These are phyloP conservation scores for Boletus smithii DNA, from an alignment of 1,284 basidiomycete genomes.

Conservation along the genomic window DNA sequence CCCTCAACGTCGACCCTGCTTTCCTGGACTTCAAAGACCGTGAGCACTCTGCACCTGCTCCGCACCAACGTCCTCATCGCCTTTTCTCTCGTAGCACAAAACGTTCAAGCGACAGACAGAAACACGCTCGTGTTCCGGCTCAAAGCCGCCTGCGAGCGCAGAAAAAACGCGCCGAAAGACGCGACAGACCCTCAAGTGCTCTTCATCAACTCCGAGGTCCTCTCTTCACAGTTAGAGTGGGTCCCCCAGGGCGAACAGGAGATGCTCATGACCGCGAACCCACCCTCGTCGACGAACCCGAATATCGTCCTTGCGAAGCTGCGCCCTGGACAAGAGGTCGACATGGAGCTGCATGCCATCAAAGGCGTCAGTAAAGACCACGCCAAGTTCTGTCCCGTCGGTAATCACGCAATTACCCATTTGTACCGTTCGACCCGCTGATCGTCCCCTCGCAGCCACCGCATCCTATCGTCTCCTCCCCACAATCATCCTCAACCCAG, in stretches of 20 bases:
- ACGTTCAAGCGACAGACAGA: conserved; percentile 74
- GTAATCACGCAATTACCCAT: conserved; percentile 43
- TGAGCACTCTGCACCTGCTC: conserved; percentile 19
- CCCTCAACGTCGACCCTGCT: conserved; percentile 83
- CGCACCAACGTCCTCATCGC: background rate
- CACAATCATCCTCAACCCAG: conserved; percentile 69
- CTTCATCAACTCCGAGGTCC: conserved; percentile 72
- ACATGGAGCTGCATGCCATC: conserved; percentile 88
- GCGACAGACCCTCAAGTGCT: conserved; percentile 62
- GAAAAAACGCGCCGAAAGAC: conserved; percentile 49
- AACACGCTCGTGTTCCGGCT: conserved; percentile 93
- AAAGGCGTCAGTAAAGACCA: conserved; percentile 97
- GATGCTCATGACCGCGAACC: conserved; percentile 45
- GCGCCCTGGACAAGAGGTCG: conserved; percentile 82
- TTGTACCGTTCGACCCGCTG: background rate
- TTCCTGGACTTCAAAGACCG: conserved; percentile 49
- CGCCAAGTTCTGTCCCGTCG: conserved; percentile 97
- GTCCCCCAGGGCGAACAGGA: conserved; percentile 84
- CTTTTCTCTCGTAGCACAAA: conserved; percentile 28
- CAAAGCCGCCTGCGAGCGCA: conserved; percentile 68
- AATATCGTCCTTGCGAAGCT: conserved; percentile 95
- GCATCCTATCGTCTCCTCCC: conserved; percentile 94
- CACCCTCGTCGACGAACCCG: conserved; percentile 72
- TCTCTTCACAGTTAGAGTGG: conserved; percentile 81
- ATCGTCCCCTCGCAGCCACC: conserved; percentile 56